Percentiles rank a stretch among this genome's conserved stretches.
phyloP scores from a whole-genome alignment of 257 asterid species.

The Nicotiana tabacum region DNA sequence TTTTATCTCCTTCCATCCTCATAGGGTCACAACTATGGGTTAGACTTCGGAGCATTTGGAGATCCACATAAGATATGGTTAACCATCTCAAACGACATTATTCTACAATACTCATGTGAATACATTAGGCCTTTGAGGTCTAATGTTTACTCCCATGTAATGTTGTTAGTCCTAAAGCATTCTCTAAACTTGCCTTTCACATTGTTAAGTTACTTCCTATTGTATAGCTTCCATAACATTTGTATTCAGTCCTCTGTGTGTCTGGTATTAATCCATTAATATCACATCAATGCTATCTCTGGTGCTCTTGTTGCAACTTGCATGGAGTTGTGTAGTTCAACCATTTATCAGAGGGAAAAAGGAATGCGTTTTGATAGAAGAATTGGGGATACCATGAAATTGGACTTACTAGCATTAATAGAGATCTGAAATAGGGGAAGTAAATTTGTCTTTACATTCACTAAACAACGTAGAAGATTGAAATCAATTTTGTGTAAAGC shows the following conservation, averaged over 20 bases:
- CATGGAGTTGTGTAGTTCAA: not conserved
- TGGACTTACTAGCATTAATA: not conserved
- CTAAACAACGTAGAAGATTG: not conserved
- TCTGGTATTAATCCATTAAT: not conserved
- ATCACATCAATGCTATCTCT: not conserved
- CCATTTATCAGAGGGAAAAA: not conserved
- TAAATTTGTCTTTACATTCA: not conserved
- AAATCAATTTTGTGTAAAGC: not conserved
- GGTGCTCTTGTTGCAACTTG: not conserved
- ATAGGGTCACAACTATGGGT: not conserved
- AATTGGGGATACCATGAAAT: not conserved
- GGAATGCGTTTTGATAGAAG: not conserved
- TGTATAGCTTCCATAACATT: not conserved
- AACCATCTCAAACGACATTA: not conserved
- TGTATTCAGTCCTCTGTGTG: not conserved
- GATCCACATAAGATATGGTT: not conserved
- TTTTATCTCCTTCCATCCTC: not conserved
- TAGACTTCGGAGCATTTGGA: not conserved
- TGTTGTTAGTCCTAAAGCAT: not conserved
- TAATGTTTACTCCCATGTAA: not conserved
- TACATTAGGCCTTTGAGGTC: not conserved
- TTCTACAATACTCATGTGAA: not conserved
- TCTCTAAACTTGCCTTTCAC: not conserved
- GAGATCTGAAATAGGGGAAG: conserved; percentile 2
- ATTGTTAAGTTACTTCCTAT: not conserved